These are phyloP conservation scores for Fraxinus velutina DNA, from an alignment of 305 asterid species.

Conservation along the genomic window DNA sequence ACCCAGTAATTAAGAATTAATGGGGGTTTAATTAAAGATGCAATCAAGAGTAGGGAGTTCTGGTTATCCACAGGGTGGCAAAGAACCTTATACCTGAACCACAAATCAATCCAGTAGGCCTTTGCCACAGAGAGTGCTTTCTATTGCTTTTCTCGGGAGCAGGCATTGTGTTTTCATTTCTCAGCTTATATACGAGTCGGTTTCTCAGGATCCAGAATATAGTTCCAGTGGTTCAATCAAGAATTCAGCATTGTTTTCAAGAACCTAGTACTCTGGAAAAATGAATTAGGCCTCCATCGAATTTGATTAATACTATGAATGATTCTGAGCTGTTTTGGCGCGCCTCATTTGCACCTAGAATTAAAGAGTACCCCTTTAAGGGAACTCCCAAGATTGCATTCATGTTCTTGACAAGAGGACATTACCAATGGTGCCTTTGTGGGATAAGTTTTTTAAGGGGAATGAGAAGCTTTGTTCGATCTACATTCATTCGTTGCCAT, in stretches of 20 bases:
- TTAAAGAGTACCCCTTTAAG: constrained; percentile 60
- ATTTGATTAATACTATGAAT: constrained; percentile 68
- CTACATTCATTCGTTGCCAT: constrained; percentile 74
- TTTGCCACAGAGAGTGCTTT: constrained; percentile 67
- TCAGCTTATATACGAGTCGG: constrained; percentile 65
- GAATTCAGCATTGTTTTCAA: constrained; percentile 43
- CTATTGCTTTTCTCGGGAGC: constrained; percentile 54
- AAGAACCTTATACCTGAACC: constrained; percentile 40
- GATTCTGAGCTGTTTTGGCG: constrained; percentile 81
- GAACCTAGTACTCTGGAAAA: constrained; percentile 29
- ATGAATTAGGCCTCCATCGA: constrained; percentile 62
- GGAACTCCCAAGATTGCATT: constrained; percentile 83
- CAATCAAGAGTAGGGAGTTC: constrained; percentile 8
- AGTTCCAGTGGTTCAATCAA: constrained; percentile 37
- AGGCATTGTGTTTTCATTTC: constrained; percentile 61
- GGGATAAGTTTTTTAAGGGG: constrained; percentile 90
- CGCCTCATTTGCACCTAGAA: constrained; percentile 60
- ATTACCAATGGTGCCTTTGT: constrained; percentile 77
- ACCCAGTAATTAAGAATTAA: neutral
- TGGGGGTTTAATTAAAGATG: neutral
- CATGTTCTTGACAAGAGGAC: constrained; percentile 93
- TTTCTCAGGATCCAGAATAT: constrained; percentile 43
- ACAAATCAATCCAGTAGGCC: constrained; percentile 46
- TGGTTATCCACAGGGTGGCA: constrained; percentile 49
- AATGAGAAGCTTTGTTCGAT: constrained; percentile 59